These are phyloP conservation scores for Penicillium digitatum DNA, from an alignment of 2,329 filamentous ascomycete species.

Conservation along the genomic window DNA sequence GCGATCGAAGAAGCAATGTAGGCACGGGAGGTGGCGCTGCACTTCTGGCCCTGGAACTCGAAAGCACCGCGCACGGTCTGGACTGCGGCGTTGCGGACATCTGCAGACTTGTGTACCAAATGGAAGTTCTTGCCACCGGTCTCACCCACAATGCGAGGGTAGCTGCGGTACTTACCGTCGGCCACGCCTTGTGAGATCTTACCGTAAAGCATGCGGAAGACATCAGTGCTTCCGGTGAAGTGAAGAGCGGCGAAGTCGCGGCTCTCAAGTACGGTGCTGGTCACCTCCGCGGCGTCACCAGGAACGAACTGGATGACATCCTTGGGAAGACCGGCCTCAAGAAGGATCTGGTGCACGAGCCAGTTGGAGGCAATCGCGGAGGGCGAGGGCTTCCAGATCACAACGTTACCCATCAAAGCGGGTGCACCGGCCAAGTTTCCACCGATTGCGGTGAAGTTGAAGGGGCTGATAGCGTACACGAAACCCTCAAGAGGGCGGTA, in stretches of 20 bases:
- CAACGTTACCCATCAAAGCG: slow-evolving; percentile 87
- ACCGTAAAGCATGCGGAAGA: slow-evolving; percentile 85
- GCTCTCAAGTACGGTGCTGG: slow-evolving; percentile 70
- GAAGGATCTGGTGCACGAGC: slow-evolving; percentile 82
- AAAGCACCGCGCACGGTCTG: slow-evolving; percentile 84
- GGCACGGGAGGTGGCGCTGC: slow-evolving; percentile 74
- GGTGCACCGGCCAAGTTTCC: slow-evolving; percentile 81
- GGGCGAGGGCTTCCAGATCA: slow-evolving; percentile 95
- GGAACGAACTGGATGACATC: slow-evolving; percentile 93
- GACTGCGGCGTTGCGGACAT: slow-evolving; percentile 71
- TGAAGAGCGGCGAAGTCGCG: slow-evolving; percentile 83
- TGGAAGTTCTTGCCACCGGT: slow-evolving; percentile 95
- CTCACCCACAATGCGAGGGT: slow-evolving; percentile 85
- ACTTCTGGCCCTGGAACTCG: slow-evolving; percentile 90
- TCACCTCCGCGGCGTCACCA: slow-evolving; percentile 80
- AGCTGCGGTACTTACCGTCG: slow-evolving; percentile 75
- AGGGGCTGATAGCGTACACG: slow-evolving; percentile 88
- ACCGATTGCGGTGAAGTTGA: slow-evolving; percentile 96
- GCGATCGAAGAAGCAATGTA: slow-evolving; percentile 75
- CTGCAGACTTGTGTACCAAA: slow-evolving; percentile 71
- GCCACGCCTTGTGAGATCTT: slow-evolving; percentile 78
- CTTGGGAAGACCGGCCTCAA: slow-evolving; percentile 83
- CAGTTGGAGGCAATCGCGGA: slow-evolving; percentile 85
- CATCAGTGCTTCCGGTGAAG: slow-evolving; percentile 87
- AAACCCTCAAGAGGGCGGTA: slow-evolving; percentile 89